phyloP scores from a whole-genome alignment of 805 yeast species.

The Phaffomyces antillensis region DNA sequence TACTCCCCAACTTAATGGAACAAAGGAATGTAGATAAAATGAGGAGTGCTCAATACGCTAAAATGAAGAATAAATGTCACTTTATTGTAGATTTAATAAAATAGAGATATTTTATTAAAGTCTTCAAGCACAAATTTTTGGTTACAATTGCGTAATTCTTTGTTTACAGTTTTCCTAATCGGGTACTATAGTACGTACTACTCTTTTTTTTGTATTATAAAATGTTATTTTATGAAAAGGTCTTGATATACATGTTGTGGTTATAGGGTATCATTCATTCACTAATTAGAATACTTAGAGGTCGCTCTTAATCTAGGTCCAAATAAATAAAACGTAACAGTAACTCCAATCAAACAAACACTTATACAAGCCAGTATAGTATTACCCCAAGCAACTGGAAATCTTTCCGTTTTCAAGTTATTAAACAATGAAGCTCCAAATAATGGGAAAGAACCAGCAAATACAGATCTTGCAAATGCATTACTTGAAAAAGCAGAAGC shows the following conservation, averaged over 20 bases:
- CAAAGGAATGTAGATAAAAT: too few species aligned
- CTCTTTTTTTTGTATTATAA: too few species aligned
- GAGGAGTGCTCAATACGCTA: too few species aligned
- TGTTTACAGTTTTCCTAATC: not conserved
- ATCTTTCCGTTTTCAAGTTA: conserved; percentile 42
- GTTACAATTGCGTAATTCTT: not conserved
- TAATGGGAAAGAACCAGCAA: conserved; percentile 63
- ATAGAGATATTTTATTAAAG: too few species aligned
- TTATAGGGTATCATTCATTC: too few species aligned
- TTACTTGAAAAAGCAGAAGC: conserved; percentile 67
- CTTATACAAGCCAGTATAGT: conserved; percentile 47
- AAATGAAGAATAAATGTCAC: too few species aligned
- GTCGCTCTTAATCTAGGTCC: conserved; percentile 34
- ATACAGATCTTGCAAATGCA: conserved; percentile 54
- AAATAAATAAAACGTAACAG: conserved; percentile 42
- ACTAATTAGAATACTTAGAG: conserved; percentile 30
- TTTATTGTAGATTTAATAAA: too few species aligned
- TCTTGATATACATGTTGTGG: too few species aligned
- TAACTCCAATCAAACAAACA: conserved; percentile 43
- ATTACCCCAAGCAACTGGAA: conserved; percentile 49
- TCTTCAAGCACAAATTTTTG: not conserved
- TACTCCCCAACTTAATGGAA: too few species aligned
- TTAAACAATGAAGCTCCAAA: conserved; percentile 62
- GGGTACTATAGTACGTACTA: not conserved
- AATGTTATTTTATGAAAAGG: too few species aligned